Conservation (phyloP, 78 protist species). For the slime mould (Dictyostelium discoideum) region DNA sequence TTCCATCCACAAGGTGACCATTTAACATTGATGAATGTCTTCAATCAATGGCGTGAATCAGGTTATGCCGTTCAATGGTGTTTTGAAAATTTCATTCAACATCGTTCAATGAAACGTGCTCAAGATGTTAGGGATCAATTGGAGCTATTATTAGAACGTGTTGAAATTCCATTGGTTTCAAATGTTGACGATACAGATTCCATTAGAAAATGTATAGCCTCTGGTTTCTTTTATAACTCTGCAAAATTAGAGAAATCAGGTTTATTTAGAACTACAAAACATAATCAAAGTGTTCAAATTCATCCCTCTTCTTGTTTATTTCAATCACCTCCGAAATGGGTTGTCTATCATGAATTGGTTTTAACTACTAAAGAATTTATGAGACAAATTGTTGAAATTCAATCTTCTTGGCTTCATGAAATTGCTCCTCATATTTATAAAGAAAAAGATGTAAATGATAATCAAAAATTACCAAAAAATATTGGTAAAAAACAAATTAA, state of each 20-base stretch:
- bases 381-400: slow-evolving; percentile 94
- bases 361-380: slow-evolving; percentile 94
- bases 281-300: slow-evolving; percentile 85
- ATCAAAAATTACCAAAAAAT: slow-evolving; percentile 6
- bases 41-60: slow-evolving; percentile 92
- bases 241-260: slow-evolving; percentile 79
- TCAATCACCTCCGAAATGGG: slow-evolving; percentile 89
- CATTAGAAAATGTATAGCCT: slow-evolving; percentile 91
- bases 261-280: slow-evolving; percentile 88
- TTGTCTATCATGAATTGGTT: slow-evolving; percentile 95
- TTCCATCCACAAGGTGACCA: slow-evolving; percentile 95
- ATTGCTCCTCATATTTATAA: slow-evolving; percentile 98
- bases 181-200: slow-evolving; percentile 37
- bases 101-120: slow-evolving; percentile 94
- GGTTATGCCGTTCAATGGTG: slow-evolving; percentile 94
- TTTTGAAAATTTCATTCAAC: slow-evolving; percentile 96
- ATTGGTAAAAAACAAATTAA: slow-evolving; percentile 11
- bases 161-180: slow-evolving; percentile 83
- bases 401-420: slow-evolving; percentile 97
- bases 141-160: slow-evolving; percentile 89
- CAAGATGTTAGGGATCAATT: slow-evolving; percentile 97
- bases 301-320: slow-evolving; percentile 89
- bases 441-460: neutral
- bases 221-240: slow-evolving; percentile 95
- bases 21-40: slow-evolving; percentile 92